phyloP scores from a whole-genome alignment of 768 basidiomycete genomes.

The Dentipellis sp. region DNA sequence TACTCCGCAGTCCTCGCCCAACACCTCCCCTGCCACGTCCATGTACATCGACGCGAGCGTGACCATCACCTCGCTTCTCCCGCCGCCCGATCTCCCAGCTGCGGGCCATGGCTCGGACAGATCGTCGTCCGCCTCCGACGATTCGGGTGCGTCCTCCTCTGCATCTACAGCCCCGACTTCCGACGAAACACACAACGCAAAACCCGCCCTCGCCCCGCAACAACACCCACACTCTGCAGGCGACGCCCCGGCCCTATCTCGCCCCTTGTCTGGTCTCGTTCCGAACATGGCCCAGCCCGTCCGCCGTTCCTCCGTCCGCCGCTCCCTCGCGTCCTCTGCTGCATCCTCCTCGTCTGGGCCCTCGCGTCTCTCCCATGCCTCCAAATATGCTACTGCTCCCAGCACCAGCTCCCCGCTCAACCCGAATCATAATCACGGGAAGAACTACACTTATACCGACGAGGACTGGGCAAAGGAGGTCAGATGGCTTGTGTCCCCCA shows the following conservation, averaged over 20 bases:
- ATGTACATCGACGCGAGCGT: conserved; percentile 5
- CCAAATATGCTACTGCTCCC: neutral
- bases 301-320: neutral
- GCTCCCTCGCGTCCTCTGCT: neutral
- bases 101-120: conserved; percentile 1
- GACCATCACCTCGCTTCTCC: neutral
- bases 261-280: neutral
- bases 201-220: conserved; percentile 1
- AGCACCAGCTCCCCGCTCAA: neutral
- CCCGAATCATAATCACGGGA: neutral
- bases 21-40: conserved; percentile 2
- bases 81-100: conserved; percentile 11
- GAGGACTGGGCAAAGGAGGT: conserved; percentile 64
- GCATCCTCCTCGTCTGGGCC: neutral
- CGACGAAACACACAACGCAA: conserved; percentile 5
- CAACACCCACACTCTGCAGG: neutral
- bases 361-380: neutral
- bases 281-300: neutral
- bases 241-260: neutral
- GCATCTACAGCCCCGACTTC: conserved; percentile 14
- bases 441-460: conserved; percentile 32
- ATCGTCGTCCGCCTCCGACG: conserved; percentile 1
- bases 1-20: conserved; percentile 14
- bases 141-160: conserved; percentile 6
- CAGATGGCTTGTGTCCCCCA: conserved; percentile 46